Evolutionary conservation across 495 filamentous ascomycete species (phyloP), one percentile per base, ranked within the genome.

Genomic region (Podospora bellae-mahoneyi): DNA sequence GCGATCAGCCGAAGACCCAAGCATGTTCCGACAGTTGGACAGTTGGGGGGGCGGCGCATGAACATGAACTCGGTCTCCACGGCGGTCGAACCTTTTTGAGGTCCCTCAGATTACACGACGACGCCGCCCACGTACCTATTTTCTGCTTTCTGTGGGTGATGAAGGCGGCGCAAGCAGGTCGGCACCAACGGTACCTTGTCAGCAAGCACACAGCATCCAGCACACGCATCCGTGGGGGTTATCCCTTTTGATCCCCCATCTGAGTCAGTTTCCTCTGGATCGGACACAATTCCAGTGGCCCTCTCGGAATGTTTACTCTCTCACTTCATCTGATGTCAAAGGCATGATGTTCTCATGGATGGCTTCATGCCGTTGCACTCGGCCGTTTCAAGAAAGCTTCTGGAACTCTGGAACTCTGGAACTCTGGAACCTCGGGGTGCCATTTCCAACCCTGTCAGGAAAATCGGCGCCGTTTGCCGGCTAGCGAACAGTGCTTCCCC

Each of bases 301-400:
- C 39, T 48, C 39, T 48, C 39, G 39, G 39, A 48, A 48, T 48
- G 39, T 48, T 48, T 48, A 48, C 39, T 30, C 5, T 32, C 32
- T 27, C 59, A 28, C 27, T 63, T 63, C 61, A 23, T 63, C 61
- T 63, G 61, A 63, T 63, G 61, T 63, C 56, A 48, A 34, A 62
- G 23, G 30, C 70, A 66, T 68, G 30, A 63, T 63, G 19, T 48
- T 48, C 34, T 19, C 32, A 10, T 23, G 27, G 32, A 20, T 32
- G 61, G 32, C 69, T 66, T 66, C 66, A 68, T 66, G 58, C 70
- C 70, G 67, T 70, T 60, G 70, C 61, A 63, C 69, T 71, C 69
- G 69, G 71, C 71, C 73, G 75, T 75, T 77, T 75, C 71, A 74
- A 73, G 71, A 73, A 73, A 27, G 64, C 60, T 77, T 77, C 75